Evolutionary conservation across 1,284 basidiomycete species (phyloP).

Genomic region (Vanrija sp.): DNA sequence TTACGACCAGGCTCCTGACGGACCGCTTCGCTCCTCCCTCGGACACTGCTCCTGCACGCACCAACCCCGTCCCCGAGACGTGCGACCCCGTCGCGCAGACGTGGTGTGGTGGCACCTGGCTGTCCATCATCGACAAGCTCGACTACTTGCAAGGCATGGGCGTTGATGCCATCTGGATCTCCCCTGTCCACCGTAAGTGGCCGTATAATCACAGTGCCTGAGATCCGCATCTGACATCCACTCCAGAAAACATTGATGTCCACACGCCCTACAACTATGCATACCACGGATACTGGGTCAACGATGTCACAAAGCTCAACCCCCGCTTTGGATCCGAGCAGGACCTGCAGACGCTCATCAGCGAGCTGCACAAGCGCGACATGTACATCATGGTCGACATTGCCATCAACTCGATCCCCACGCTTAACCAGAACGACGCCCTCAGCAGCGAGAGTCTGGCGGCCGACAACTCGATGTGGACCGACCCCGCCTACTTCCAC

Average conservation of each 20-base stretch:
- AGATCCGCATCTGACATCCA: background rate
- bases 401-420: slow-evolving; percentile 70
- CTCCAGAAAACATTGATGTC: slow-evolving; percentile 61
- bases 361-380: slow-evolving; percentile 61
- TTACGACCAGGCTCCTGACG: slow-evolving; percentile 60
- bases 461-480: slow-evolving; percentile 35
- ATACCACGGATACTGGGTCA: slow-evolving; percentile 51
- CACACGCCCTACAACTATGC: slow-evolving; percentile 57
- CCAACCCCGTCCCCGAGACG: slow-evolving; percentile 49
- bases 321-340: slow-evolving; percentile 63
- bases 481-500: slow-evolving; percentile 55
- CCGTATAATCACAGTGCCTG: background rate
- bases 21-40: slow-evolving; percentile 66
- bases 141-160: slow-evolving; percentile 74
- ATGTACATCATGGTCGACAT: slow-evolving; percentile 80
- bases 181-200: slow-evolving; percentile 25
- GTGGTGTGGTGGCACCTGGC: slow-evolving; percentile 76
- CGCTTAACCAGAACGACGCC: slow-evolving; percentile 34
- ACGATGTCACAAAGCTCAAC: slow-evolving; percentile 63
- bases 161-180: slow-evolving; percentile 64
- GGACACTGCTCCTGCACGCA: slow-evolving; percentile 54
- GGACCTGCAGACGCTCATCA: slow-evolving; percentile 64
- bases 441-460: slow-evolving; percentile 23
- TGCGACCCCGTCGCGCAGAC: slow-evolving; percentile 35
- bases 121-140: slow-evolving; percentile 65